A percentile compares a stretch with the other conserved stretches of the same genome.
These are phyloP conservation scores for Cladosporium phlei DNA, from an alignment of 2,329 filamentous ascomycete genomes.

Conservation along the genomic window DNA sequence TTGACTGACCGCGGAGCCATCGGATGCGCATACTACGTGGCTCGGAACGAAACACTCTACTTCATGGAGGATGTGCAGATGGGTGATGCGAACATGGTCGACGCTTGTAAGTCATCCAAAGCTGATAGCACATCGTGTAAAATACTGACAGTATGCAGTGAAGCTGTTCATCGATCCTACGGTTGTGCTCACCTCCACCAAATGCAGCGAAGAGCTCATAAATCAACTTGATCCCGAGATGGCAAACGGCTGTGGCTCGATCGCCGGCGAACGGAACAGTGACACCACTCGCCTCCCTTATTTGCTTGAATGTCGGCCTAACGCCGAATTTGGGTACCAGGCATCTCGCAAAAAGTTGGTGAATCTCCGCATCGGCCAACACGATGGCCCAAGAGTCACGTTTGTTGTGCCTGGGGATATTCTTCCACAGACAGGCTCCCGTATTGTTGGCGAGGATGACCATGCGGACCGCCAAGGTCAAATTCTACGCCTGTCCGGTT, in stretches of 20 bases:
- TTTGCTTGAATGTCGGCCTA: constrained; percentile 62
- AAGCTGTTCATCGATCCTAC: constrained; percentile 60
- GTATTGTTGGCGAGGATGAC: constrained; percentile 40
- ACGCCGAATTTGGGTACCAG: constrained; percentile 67
- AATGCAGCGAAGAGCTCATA: constrained; percentile 48
- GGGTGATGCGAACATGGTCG: constrained; percentile 60
- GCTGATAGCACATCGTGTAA: neutral
- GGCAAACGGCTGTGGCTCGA: constrained; percentile 26
- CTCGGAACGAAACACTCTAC: constrained; percentile 63
- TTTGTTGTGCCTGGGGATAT: constrained; percentile 60
- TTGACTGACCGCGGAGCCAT: constrained; percentile 65
- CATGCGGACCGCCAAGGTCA: constrained; percentile 52
- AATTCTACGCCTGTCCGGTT: constrained; percentile 63
- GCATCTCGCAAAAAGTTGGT: constrained; percentile 62
- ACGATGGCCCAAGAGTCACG: constrained; percentile 45
- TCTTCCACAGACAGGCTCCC: constrained; percentile 21
- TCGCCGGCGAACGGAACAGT: constrained; percentile 25
- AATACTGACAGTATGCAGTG: constrained; percentile 42
- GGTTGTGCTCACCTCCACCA: constrained; percentile 53
- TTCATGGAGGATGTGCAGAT: constrained; percentile 72
- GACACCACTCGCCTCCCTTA: constrained; percentile 54
- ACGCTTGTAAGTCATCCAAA: constrained; percentile 36
- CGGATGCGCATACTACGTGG: constrained; percentile 80
- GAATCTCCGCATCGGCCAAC: constrained; percentile 51
- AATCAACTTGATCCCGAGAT: constrained; percentile 42